Evolutionary conservation across 164 flowering plant species (phyloP).

Genomic region (Euptelea pleiosperma): DNA sequence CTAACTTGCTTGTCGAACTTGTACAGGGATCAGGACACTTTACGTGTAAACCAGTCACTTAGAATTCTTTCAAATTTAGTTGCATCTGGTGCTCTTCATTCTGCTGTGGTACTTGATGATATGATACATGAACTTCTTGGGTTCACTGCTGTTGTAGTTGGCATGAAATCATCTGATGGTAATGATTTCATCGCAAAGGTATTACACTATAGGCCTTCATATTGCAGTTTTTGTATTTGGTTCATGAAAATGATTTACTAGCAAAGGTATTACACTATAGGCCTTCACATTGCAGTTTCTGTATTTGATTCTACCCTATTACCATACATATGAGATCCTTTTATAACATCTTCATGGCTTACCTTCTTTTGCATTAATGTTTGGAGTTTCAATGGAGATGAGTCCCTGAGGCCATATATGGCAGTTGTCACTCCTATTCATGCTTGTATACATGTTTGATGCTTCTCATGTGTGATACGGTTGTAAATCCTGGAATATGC

Average conservation of each 20-base stretch:
- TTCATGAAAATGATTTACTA: slow-evolving; percentile 39
- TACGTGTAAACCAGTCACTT: slow-evolving; percentile 57
- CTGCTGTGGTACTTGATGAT: slow-evolving; percentile 51
- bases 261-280: slow-evolving; percentile 50
- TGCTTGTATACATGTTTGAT: not conserved
- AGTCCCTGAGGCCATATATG: not conserved
- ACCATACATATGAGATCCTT: no score
- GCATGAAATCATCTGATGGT: slow-evolving; percentile 36
- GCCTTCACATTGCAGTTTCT: not conserved
- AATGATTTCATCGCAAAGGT: slow-evolving; percentile 69
- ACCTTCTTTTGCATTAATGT: not conserved
- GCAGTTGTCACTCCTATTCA: not conserved
- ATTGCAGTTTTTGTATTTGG: not conserved
- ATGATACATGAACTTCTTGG: slow-evolving; percentile 55
- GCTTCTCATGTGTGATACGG: not conserved
- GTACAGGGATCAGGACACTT: slow-evolving; percentile 63
- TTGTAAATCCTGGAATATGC: slow-evolving; percentile 23
- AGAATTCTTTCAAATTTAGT: slow-evolving; percentile 75
- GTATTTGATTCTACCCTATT: not conserved
- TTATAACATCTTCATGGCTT: not conserved
- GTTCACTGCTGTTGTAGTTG: slow-evolving; percentile 34
- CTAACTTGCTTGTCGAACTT: slow-evolving; percentile 18
- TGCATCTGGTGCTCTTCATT: slow-evolving; percentile 62
- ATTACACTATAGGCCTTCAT: slow-evolving; percentile 5
- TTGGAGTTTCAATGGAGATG: not conserved